Evolutionary conservation across 805 yeast species (phyloP), one percentile per base, ranked within the genome.

Genomic region (Candida ipomoeae): DNA sequence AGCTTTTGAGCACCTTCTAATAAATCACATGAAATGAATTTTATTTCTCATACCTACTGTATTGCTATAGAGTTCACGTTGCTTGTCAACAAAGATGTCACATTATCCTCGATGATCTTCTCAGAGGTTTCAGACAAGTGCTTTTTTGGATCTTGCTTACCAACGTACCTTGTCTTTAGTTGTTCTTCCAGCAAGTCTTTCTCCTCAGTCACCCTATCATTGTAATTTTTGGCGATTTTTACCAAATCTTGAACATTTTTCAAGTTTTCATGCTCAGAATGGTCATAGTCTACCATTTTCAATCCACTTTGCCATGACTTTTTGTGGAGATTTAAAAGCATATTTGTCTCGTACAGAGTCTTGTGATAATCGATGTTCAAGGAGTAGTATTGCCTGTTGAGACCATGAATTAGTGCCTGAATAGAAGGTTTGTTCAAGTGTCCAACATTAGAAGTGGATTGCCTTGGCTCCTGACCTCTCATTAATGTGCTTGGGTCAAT

Each of bases 81-180:
- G 45, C 97, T 88, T 14, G 96, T 88, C 63, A 91, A 75, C 55
- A 92, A 79, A 33, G 96, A 83, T 11, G 89, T 89, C 44, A 94
- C 84, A 65, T 94, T 95, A 48, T 89, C 94, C 69, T 94, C 99
- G 60, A 95, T 81, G 47, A 89, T 76, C 53, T 77, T 75, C 57
- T 89, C 95, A 10, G 96, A 95, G 0, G 95, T 87, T 55, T 89
- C 97, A 44, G 85, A 80, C 61, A 94, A 77, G 74, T 94, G 99
- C 74, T 92, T 94, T 82, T 95, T 94, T 39, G 99, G 99, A 69
- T 94, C 99, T 71, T 92, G 97, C 67, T 89, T 91, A 61, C 99
- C 99, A 35, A 94, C 97, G 64, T 92, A 95, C 66, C 99, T 84
- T 6, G 97, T 92, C 69, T 89, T 89, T 59, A 92, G 79, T 68